Evolutionary conservation across 495 filamentous ascomycete genomes (phyloP).

Genomic region (Penicillium turbatum): DNA sequence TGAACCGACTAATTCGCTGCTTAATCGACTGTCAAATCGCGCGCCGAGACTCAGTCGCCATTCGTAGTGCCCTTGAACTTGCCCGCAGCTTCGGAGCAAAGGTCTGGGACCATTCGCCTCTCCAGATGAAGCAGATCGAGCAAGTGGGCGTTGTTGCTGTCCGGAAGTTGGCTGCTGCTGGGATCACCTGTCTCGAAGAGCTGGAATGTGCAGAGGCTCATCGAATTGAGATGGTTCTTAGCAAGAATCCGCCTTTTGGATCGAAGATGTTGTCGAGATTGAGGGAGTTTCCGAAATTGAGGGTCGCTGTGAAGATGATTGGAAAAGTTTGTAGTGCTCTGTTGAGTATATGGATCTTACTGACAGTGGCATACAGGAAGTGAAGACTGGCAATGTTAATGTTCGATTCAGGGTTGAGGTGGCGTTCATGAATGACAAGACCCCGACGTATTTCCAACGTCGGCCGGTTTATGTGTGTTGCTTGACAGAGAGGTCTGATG

Average conservation of each 20-base stretch:
- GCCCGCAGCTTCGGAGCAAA: constrained; percentile 70
- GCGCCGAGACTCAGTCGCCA: constrained; percentile 61
- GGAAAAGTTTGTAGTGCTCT: constrained; percentile 39
- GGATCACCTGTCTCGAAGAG: constrained; percentile 66
- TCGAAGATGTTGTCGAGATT: constrained; percentile 59
- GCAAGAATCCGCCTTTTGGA: constrained; percentile 81
- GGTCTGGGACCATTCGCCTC: constrained; percentile 81
- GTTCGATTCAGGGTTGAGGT: constrained; percentile 65
- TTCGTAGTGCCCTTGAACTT: constrained; percentile 71
- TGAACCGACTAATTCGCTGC: constrained; percentile 73
- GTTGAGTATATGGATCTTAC: neutral
- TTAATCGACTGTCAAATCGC: constrained; percentile 78
- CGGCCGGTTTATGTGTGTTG: constrained; percentile 66
- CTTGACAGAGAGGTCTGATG: constrained; percentile 71
- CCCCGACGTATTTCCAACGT: constrained; percentile 55
- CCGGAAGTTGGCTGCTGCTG: constrained; percentile 68
- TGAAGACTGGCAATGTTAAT: constrained; percentile 43
- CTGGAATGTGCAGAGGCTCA: constrained; percentile 63
- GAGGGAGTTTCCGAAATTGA: constrained; percentile 70
- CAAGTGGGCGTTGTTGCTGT: constrained; percentile 75
- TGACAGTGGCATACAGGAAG: constrained; percentile 28
- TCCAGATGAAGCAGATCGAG: constrained; percentile 83
- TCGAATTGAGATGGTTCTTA: constrained; percentile 71
- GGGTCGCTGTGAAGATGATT: constrained; percentile 51
- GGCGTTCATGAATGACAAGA: constrained; percentile 66